Conservation (phyloP, 2,329 filamentous ascomycete species). For the Curvularia verruculosa region DNA sequence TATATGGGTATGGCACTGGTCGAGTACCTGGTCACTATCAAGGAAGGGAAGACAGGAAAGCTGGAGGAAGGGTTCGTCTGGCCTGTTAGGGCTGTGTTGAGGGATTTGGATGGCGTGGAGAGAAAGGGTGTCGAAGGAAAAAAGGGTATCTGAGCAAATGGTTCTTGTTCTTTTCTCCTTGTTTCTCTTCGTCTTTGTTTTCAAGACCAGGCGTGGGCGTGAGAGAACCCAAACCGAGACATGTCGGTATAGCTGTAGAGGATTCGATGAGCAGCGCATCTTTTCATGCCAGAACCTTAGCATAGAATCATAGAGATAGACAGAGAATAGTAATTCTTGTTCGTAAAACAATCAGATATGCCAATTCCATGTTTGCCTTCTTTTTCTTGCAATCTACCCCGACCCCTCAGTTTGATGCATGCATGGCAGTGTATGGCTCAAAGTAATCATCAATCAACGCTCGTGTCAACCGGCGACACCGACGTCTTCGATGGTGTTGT, state of each 20-base stretch:
- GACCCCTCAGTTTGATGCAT: not conserved
- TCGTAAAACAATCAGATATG: not conserved
- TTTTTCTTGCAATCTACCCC: not conserved
- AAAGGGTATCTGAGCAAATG: slow-evolving; percentile 18
- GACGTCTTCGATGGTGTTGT: not conserved
- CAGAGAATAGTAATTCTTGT: not conserved
- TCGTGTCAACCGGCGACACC: not conserved
- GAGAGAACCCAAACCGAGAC: not conserved
- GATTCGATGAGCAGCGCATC: not conserved
- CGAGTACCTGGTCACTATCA: slow-evolving; percentile 45
- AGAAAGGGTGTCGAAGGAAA: slow-evolving; percentile 15
- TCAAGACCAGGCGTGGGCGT: not conserved
- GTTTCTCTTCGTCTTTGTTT: not conserved
- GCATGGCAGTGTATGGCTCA: not conserved
- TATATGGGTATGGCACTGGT: slow-evolving; percentile 49
- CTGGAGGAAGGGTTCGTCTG: slow-evolving; percentile 46
- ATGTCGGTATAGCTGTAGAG: not conserved
- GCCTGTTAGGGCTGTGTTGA: slow-evolving; percentile 42
- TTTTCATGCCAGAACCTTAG: not conserved
- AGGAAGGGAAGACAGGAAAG: slow-evolving; percentile 33
- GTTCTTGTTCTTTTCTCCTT: not conserved
- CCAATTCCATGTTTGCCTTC: not conserved
- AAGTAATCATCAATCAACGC: not conserved
- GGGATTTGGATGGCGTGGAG: slow-evolving; percentile 33
- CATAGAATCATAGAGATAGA: slow-evolving; percentile 1